Percentiles rank a stretch among this genome's conserved stretches.
Conservation (phyloP, 2,329 filamentous ascomycete genomes). For the Penicillium sp. region DNA sequence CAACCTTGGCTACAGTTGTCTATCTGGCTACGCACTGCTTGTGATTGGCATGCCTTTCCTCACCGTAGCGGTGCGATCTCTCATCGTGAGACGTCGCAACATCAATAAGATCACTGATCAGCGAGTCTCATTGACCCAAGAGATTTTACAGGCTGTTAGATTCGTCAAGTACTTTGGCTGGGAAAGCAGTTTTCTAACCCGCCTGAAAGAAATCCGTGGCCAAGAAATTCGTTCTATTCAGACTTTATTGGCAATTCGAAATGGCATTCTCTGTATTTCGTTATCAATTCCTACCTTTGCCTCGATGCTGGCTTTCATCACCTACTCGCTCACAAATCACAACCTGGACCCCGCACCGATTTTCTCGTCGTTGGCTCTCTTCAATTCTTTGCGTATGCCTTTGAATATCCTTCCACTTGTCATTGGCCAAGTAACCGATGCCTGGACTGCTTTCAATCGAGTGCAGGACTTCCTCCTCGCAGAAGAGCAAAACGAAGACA, state of each 20-base stretch:
- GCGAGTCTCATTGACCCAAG: slow-evolving; percentile 85
- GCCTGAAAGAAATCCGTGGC: slow-evolving; percentile 71
- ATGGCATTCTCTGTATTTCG: slow-evolving; percentile 79
- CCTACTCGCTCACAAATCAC: slow-evolving; percentile 66
- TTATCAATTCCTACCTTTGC: slow-evolving; percentile 88
- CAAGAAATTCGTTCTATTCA: slow-evolving; percentile 84
- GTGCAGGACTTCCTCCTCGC: slow-evolving; percentile 86
- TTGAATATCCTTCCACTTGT: slow-evolving; percentile 87
- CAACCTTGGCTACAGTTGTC: slow-evolving; percentile 86
- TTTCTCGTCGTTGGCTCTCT: slow-evolving; percentile 91
- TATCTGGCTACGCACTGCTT: slow-evolving; percentile 83
- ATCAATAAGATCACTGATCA: slow-evolving; percentile 97
- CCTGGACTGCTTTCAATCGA: slow-evolving; percentile 78
- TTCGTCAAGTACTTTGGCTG: slow-evolving; percentile 98
- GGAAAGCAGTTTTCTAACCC: slow-evolving; percentile 82
- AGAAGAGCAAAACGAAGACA: slow-evolving; percentile 79
- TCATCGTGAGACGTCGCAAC: slow-evolving; percentile 71
- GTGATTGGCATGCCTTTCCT: slow-evolving; percentile 76
- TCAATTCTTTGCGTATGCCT: slow-evolving; percentile 87
- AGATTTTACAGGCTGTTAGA: slow-evolving; percentile 84
- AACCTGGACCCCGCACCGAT: slow-evolving; percentile 71
- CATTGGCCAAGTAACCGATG: slow-evolving; percentile 86
- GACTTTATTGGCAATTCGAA: slow-evolving; percentile 76
- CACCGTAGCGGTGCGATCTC: slow-evolving; percentile 71
- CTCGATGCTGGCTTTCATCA: slow-evolving; percentile 93